Percentiles rank a stretch among this genome's conserved stretches.
Conservation (phyloP, 768 basidiomycete genomes). For the Saitozyma sp. region DNA sequence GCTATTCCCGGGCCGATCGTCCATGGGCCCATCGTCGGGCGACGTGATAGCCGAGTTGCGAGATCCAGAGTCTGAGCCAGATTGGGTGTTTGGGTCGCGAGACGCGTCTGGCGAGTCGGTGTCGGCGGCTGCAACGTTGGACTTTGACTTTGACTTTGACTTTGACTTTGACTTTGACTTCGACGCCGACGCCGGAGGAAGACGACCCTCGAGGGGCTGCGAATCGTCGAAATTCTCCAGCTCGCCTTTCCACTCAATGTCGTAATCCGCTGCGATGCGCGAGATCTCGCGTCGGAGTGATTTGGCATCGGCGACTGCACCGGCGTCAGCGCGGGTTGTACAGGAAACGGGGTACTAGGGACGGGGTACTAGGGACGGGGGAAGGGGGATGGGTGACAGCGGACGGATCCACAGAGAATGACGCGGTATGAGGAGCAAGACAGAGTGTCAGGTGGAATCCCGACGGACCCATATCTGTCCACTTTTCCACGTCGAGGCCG, state of each 20-base stretch:
- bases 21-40: not conserved
- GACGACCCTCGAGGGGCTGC: not conserved
- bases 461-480: constrained; percentile 58
- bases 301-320: constrained; percentile 58
- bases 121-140: too few species aligned
- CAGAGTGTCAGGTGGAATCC: not conserved
- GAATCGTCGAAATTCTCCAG: constrained; percentile 42
- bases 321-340: constrained; percentile 12
- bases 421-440: too few species aligned
- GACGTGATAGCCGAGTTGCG: not conserved
- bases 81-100: too few species aligned
- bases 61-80: not conserved
- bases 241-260: constrained; percentile 55
- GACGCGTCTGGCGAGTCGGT: too few species aligned
- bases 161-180: constrained; percentile 1
- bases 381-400: not conserved
- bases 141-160: too few species aligned
- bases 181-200: not conserved
- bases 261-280: constrained; percentile 66
- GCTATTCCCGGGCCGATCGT: not conserved
- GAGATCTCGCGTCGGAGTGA: constrained; percentile 60
- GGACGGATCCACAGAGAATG: too few species aligned
- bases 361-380: not conserved
- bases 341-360: not conserved
- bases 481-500: constrained; percentile 65